Conservation (phyloP, 1,284 basidiomycete genomes). For the Melampsora larici-populina region DNA sequence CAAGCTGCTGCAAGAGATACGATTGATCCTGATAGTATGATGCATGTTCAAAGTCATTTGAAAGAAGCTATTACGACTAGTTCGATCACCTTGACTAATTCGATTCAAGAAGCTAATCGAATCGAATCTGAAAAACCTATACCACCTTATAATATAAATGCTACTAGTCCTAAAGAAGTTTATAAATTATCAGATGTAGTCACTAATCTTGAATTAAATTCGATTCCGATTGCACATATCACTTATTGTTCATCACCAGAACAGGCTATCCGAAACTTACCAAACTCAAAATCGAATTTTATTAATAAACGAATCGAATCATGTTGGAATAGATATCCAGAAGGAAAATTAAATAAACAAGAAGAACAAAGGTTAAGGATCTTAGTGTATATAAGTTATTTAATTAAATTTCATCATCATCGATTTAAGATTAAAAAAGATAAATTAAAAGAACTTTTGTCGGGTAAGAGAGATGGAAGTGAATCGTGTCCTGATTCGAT, state of each 20-base stretch:
- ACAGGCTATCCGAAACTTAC: constrained; percentile 56
- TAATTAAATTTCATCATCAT: neutral
- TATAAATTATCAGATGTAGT: constrained; percentile 60
- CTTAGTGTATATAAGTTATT: constrained; percentile 31
- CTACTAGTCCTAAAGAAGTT: neutral
- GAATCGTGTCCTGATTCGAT: constrained; percentile 14
- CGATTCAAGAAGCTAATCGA: constrained; percentile 59
- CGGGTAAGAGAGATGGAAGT: neutral
- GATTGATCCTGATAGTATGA: constrained; percentile 79
- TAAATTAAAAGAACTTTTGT: neutral
- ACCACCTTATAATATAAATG: constrained; percentile 60
- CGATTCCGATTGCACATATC: constrained; percentile 56
- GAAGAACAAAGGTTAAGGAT: constrained; percentile 21
- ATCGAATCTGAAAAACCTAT: constrained; percentile 66
- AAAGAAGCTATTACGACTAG: constrained; percentile 73
- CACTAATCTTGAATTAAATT: constrained; percentile 58
- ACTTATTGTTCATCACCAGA: neutral
- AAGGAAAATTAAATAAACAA: constrained; percentile 19
- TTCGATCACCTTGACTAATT: constrained; percentile 65
- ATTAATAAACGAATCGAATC: constrained; percentile 62
- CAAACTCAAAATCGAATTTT: constrained; percentile 67
- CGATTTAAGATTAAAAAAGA: neutral
- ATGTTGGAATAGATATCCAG: constrained; percentile 47
- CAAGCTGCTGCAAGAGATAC: constrained; percentile 77
- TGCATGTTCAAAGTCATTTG: constrained; percentile 70